These are phyloP conservation scores for Citrus trifoliata DNA, from an alignment of 345 rosid species.

Conservation along the genomic window DNA sequence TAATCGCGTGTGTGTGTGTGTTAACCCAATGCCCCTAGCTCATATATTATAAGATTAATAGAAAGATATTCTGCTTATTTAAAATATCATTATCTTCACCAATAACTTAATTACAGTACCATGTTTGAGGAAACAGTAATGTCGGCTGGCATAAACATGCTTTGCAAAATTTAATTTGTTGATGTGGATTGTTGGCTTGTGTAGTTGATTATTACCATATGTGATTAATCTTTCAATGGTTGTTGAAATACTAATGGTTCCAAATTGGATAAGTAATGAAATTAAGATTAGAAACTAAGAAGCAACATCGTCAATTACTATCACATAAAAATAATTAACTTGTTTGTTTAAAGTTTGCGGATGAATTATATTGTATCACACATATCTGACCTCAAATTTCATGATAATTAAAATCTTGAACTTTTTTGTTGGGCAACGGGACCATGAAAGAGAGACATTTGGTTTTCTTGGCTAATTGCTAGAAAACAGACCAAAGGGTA, in stretches of 20 bases:
- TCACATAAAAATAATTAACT: not conserved
- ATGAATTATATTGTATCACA: not conserved
- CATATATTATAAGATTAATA: not conserved
- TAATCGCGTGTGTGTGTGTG: not conserved
- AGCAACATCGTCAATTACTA: not conserved
- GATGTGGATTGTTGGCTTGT: not conserved
- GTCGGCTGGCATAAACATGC: not conserved
- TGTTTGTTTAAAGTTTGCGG: not conserved
- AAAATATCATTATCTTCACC: not conserved
- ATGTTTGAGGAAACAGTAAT: not conserved
- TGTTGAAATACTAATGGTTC: not conserved
- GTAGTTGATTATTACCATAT: not conserved
- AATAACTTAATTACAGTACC: not conserved
- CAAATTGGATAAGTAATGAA: not conserved
- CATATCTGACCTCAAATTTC: not conserved
- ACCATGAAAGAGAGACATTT: conserved; percentile 24
- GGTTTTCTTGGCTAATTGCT: conserved; percentile 21
- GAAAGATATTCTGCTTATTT: not conserved
- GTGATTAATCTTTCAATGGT: not conserved
- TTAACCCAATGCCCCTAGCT: not conserved
- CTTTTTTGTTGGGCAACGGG: conserved; percentile 12
- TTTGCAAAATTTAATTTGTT: not conserved
- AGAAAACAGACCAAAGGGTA: conserved; percentile 40
- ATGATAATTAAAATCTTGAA: not conserved
- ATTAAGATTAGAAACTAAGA: not conserved